phyloP scores from a whole-genome alignment of 139 green algal genomes.

The Dunaliella primolecta region DNA sequence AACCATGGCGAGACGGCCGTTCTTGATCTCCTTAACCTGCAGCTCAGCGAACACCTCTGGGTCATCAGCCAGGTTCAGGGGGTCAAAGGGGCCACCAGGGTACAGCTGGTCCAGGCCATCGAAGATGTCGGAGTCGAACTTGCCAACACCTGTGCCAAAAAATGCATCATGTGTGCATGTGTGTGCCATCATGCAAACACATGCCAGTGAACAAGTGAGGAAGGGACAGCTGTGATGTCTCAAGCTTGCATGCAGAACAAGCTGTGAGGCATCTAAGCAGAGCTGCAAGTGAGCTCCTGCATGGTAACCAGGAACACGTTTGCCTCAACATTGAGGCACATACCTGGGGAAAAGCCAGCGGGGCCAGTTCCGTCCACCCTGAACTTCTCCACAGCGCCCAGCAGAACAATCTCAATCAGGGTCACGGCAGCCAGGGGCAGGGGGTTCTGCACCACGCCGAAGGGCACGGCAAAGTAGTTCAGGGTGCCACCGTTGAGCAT shows the following conservation, averaged over 20 bases:
- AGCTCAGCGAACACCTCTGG: conserved; percentile 88
- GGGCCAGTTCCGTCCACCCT: conserved; percentile 75
- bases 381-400: conserved; percentile 89
- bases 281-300: no score
- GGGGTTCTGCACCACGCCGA: conserved; percentile 81
- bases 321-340: no score
- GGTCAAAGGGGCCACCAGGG: conserved; percentile 95
- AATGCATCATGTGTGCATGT: no score
- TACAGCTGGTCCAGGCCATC: conserved; percentile 89
- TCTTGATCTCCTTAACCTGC: conserved; percentile 99
- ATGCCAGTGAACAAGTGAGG: no score
- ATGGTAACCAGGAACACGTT: no score
- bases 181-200: no score
- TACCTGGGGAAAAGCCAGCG: conserved; percentile 77
- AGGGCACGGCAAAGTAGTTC: conserved; percentile 94
- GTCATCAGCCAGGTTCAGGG: conserved; percentile 90
- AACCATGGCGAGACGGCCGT: conserved; percentile 92
- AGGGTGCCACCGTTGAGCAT: conserved; percentile 92
- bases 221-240: no score
- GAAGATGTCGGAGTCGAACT: conserved; percentile 87
- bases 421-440: conserved; percentile 82
- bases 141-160: conserved; percentile 66
- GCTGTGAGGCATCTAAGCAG: no score
- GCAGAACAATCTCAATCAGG: conserved; percentile 77
- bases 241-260: no score